phyloP scores from a whole-genome alignment of 2,329 filamentous ascomycete genomes.

The Trichoderma gracile region DNA sequence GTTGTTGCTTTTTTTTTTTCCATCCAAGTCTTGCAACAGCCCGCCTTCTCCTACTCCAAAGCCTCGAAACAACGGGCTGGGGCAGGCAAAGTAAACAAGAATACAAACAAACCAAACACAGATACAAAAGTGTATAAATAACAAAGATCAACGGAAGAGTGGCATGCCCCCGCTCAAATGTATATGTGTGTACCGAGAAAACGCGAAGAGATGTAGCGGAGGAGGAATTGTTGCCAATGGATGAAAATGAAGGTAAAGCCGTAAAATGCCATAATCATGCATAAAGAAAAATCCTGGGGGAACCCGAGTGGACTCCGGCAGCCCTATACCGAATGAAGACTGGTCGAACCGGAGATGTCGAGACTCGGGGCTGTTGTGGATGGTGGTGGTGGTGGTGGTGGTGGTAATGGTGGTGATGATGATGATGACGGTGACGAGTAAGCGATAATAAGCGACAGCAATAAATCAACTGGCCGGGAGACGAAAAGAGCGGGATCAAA shows the following conservation, averaged over 20 bases:
- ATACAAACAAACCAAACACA: neutral
- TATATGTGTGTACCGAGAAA: constrained; percentile 1
- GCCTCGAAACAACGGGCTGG: neutral
- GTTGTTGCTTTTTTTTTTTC: too few species aligned
- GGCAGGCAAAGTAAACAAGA: neutral
- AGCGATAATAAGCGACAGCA: neutral
- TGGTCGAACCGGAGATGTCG: constrained; percentile 1
- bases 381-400: neutral
- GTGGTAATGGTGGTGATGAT: neutral
- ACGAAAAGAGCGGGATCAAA: constrained; percentile 8
- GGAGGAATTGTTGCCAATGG: constrained; percentile 4
- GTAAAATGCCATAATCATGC: constrained; percentile 22
- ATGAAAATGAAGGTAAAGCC: constrained; percentile 22
- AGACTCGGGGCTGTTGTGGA: neutral
- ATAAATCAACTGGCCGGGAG: constrained; percentile 4
- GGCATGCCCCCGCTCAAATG: constrained; percentile 15
- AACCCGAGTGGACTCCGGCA: constrained; percentile 8
- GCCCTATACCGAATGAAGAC: neutral
- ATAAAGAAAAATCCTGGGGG: neutral
- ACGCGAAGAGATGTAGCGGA: constrained; percentile 10
- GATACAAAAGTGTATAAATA: neutral
- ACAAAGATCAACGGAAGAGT: constrained; percentile 7
- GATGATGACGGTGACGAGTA: neutral
- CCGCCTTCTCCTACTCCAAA: neutral
- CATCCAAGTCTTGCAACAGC: neutral